phyloP scores from a whole-genome alignment of 1,284 basidiomycete species.

The Afroboletus lepidellus region DNA sequence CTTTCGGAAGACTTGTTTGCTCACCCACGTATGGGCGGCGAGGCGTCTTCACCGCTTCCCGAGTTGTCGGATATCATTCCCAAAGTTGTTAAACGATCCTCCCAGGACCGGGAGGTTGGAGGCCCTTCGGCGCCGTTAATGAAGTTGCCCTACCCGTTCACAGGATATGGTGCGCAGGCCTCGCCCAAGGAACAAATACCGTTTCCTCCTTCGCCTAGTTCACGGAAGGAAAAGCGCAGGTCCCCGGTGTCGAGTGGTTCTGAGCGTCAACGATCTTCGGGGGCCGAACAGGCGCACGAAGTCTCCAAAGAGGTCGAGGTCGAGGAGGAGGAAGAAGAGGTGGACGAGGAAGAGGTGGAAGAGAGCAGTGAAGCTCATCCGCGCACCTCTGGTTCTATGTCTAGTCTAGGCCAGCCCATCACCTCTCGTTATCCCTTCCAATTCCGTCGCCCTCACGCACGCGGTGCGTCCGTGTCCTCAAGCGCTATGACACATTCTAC shows the following conservation, averaged over 20 bases:
- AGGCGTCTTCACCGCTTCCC: constrained; percentile 27
- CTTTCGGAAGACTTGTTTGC: constrained; percentile 64
- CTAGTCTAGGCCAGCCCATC: constrained; percentile 74
- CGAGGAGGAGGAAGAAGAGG: constrained; percentile 38
- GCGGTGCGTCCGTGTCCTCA: constrained; percentile 47
- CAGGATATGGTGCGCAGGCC: constrained; percentile 51
- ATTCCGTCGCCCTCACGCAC: constrained; percentile 50
- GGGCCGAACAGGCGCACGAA: constrained; percentile 30
- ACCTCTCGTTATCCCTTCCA: constrained; percentile 68
- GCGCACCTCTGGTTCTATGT: constrained; percentile 72
- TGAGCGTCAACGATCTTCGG: constrained; percentile 18
- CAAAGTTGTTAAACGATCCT: constrained; percentile 39
- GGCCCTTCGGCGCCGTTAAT: constrained; percentile 40
- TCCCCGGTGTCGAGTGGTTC: constrained; percentile 25
- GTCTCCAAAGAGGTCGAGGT: constrained; percentile 41
- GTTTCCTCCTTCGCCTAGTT: constrained; percentile 63
- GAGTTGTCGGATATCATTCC: constrained; percentile 46
- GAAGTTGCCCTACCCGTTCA: constrained; percentile 62
- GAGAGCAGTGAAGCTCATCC: constrained; percentile 46
- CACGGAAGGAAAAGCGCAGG: constrained; percentile 35
- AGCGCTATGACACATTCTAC: constrained; percentile 33
- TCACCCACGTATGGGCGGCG: constrained; percentile 38
- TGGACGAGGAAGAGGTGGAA: constrained; percentile 41
- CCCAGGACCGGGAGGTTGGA: constrained; percentile 37
- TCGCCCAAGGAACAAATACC: constrained; percentile 63